A percentile compares a stretch with the other conserved stretches of the same genome.
These are phyloP conservation scores for Rubia yunnanensis DNA, from an alignment of 257 asterid genomes.

Conservation along the genomic window DNA sequence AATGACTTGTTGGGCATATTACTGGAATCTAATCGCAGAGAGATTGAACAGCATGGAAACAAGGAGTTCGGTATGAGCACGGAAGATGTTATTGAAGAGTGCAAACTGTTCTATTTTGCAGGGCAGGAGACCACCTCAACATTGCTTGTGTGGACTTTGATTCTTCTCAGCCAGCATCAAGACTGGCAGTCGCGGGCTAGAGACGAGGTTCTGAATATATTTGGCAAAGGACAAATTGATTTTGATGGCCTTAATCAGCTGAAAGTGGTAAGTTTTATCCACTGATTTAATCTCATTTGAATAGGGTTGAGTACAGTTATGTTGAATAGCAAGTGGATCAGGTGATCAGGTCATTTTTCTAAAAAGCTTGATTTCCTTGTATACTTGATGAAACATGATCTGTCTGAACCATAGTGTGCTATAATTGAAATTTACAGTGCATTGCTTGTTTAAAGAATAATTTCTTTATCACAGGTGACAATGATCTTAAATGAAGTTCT, in stretches of 20 bases:
- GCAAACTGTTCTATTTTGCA: constrained; percentile 22
- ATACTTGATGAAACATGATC: no score
- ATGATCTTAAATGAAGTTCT: constrained; percentile 17
- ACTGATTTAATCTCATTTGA: no score
- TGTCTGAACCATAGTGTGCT: no score
- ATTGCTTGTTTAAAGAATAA: background rate
- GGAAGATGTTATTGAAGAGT: constrained; percentile 14
- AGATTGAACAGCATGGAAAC: constrained; percentile 14
- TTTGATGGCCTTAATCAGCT: constrained; percentile 18
- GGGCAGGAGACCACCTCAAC: constrained; percentile 21
- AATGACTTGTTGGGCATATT: constrained; percentile 19
- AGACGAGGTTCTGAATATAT: constrained; percentile 15
- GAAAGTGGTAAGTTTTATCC: constrained; percentile 12
- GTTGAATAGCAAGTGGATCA: no score
- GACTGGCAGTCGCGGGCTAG: constrained; percentile 19
- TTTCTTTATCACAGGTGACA: constrained; percentile 4
- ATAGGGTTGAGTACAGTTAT: no score
- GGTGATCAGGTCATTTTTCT: no score
- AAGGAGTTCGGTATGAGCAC: constrained; percentile 14
- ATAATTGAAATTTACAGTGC: no score
- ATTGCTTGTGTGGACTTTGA: constrained; percentile 15
- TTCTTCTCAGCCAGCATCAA: constrained; percentile 14
- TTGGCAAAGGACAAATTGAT: constrained; percentile 3
- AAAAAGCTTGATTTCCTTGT: no score
- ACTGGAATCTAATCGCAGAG: constrained; percentile 15